These are phyloP conservation scores for Fusarium sp. DNA, from an alignment of 2,329 filamentous ascomycete genomes.

Conservation along the genomic window DNA sequence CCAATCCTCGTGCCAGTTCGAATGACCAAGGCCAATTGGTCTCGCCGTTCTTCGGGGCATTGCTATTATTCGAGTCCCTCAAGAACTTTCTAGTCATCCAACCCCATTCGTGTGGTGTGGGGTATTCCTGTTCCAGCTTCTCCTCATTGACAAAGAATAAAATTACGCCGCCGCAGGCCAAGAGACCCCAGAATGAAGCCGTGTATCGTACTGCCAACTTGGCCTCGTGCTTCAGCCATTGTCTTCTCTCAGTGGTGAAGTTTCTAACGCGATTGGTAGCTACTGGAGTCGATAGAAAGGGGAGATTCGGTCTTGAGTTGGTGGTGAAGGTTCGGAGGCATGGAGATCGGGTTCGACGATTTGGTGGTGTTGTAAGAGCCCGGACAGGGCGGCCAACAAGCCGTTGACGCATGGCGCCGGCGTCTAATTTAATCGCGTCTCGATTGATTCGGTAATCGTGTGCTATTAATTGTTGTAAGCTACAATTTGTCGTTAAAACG, in stretches of 20 bases:
- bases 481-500: not conserved
- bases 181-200: constrained; percentile 71
- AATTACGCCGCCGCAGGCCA: constrained; percentile 69
- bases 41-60: constrained; percentile 62
- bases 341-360: constrained; percentile 27
- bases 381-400: constrained; percentile 48
- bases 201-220: constrained; percentile 76
- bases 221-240: constrained; percentile 77
- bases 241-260: constrained; percentile 81
- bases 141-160: constrained; percentile 78
- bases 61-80: constrained; percentile 71
- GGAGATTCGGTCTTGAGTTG: constrained; percentile 52
- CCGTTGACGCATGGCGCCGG: constrained; percentile 53
- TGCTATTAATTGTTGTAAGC: not conserved
- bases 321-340: constrained; percentile 46
- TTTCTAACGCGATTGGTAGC: constrained; percentile 70
- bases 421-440: not conserved
- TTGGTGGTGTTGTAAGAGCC: constrained; percentile 27
- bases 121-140: constrained; percentile 77
- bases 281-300: constrained; percentile 61
- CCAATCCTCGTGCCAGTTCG: constrained; percentile 66
- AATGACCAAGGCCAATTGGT: constrained; percentile 77
- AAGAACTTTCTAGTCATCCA: constrained; percentile 76
- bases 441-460: not conserved
- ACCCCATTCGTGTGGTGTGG: constrained; percentile 85